A percentile compares a stretch with the other conserved stretches of the same genome.
These are phyloP conservation scores for Talaromyces funiculosus DNA, from an alignment of 2,329 filamentous ascomycete species.

Conservation along the genomic window DNA sequence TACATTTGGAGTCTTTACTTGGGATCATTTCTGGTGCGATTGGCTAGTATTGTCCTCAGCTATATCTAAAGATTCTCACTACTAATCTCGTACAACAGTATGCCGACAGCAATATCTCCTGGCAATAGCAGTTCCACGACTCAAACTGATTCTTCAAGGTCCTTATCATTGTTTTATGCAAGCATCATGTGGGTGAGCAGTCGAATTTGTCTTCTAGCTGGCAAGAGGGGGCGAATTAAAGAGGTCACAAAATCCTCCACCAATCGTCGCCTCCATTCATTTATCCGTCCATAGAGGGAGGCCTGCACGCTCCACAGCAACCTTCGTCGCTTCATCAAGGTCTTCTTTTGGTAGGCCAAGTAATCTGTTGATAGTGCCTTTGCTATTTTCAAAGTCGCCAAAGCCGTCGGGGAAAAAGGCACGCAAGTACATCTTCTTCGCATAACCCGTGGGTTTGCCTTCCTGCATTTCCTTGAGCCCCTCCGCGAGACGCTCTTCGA, in stretches of 20 bases:
- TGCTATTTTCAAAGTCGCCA: conserved; percentile 7
- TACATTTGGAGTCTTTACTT: neutral
- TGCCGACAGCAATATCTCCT: neutral
- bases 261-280: neutral
- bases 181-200: neutral
- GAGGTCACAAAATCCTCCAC: neutral
- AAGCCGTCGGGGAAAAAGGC: conserved; percentile 47
- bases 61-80: neutral
- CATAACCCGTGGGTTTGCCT: conserved; percentile 36
- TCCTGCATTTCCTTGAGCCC: conserved; percentile 39
- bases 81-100: neutral
- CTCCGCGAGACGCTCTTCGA: conserved; percentile 45
- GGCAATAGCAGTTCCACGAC: neutral
- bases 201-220: neutral
- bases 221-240: neutral
- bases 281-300: neutral
- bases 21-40: neutral
- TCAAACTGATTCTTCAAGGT: neutral
- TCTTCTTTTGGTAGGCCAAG: neutral
- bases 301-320: neutral
- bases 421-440: conserved; percentile 50
- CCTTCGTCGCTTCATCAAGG: conserved; percentile 4
- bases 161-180: neutral
- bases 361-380: neutral
- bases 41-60: neutral